phyloP scores from a whole-genome alignment of 2,329 filamentous ascomycete genomes.

The Stagonosporopsis cucurbitacearum region DNA sequence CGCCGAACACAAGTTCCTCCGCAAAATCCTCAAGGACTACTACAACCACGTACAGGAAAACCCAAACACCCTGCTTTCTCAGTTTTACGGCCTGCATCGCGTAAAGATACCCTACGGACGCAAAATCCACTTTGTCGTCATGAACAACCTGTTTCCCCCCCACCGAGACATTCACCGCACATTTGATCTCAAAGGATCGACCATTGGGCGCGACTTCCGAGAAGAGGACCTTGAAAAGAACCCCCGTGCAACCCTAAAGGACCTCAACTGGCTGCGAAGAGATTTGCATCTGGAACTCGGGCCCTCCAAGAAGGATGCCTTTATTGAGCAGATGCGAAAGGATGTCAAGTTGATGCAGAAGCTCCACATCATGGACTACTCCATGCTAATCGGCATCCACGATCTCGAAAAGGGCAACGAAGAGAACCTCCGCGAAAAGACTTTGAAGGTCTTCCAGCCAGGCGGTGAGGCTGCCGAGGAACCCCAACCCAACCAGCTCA shows the following conservation, averaged over 20 bases:
- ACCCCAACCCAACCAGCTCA: conserved; percentile 69
- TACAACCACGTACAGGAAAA: conserved; percentile 92
- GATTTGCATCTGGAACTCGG: conserved; percentile 87
- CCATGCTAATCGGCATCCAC: conserved; percentile 91
- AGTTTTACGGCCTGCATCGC: conserved; percentile 95
- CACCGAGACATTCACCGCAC: conserved; percentile 97
- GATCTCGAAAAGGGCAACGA: conserved; percentile 90
- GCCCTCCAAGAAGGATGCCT: conserved; percentile 83
- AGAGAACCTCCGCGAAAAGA: conserved; percentile 89
- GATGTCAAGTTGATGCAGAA: conserved; percentile 87
- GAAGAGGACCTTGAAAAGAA: conserved; percentile 89
- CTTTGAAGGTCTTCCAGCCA: conserved; percentile 90
- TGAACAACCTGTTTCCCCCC: conserved; percentile 99
- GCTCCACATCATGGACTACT: conserved; percentile 98
- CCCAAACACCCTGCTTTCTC: conserved; percentile 94
- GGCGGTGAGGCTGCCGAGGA: conserved; percentile 67
- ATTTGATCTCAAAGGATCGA: conserved; percentile 96
- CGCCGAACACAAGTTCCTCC: conserved; percentile 85
- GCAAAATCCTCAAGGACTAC: conserved; percentile 87
- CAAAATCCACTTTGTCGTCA: conserved; percentile 99
- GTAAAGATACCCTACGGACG: conserved; percentile 98
- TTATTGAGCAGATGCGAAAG: conserved; percentile 84
- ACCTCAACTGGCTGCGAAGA: conserved; percentile 92
- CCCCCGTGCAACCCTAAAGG: conserved; percentile 90
- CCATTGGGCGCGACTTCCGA: conserved; percentile 86